Percentiles rank a stretch among this genome's conserved stretches.
phyloP scores from a whole-genome alignment of 2,329 filamentous ascomycete genomes.

The Xylariales sp. region DNA sequence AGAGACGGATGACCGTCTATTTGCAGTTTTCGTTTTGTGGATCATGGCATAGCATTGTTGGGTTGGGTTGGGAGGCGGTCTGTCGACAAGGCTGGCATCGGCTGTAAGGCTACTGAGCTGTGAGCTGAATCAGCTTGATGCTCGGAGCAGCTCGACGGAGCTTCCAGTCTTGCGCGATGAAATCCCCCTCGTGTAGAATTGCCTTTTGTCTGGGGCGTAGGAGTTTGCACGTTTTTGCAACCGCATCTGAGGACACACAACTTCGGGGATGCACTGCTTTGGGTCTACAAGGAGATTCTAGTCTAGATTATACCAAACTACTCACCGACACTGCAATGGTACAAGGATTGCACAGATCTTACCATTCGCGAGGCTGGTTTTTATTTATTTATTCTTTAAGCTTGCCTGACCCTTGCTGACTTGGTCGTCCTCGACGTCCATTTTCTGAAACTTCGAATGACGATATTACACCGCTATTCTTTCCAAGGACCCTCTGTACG shows the following conservation, averaged over 20 bases:
- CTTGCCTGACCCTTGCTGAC: no score
- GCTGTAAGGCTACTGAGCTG: background rate
- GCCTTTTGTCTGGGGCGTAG: constrained; percentile 10
- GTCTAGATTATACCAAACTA: constrained; percentile 9
- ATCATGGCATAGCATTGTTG: constrained; percentile 14
- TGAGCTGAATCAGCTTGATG: background rate
- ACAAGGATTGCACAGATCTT: background rate
- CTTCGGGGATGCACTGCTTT: constrained; percentile 7
- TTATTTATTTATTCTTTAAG: no score
- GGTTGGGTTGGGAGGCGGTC: constrained; percentile 8
- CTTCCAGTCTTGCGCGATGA: background rate
- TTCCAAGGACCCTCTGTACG: no score
- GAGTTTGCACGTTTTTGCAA: constrained; percentile 10
- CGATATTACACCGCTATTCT: no score
- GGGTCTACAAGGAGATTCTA: constrained; percentile 5
- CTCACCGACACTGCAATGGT: background rate
- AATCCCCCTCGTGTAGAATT: constrained; percentile 4
- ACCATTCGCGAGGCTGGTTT: no score
- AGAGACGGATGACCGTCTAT: constrained; percentile 17
- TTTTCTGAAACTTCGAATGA: no score
- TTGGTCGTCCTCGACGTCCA: no score
- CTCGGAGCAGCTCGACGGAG: background rate
- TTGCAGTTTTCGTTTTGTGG: constrained; percentile 11
- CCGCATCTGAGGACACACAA: constrained; percentile 5
- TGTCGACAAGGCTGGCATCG: constrained; percentile 1